Percentiles rank a stretch among this genome's conserved stretches.
These are phyloP conservation scores for Pseudogymnoascus sp. DNA, from an alignment of 2,329 filamentous ascomycete species.

Conservation along the genomic window DNA sequence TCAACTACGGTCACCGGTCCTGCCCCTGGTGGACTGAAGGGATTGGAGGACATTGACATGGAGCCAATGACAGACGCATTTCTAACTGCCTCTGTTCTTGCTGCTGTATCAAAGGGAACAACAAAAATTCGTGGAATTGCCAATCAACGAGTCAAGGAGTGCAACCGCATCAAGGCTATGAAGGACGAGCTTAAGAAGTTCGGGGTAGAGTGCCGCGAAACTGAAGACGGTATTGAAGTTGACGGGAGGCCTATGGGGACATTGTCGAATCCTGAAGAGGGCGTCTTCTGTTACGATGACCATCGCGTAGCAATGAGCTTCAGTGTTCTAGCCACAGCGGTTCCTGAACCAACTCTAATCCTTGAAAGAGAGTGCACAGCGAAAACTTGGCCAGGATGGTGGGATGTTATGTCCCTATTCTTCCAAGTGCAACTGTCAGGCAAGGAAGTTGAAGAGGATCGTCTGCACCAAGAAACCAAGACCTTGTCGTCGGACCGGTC, in stretches of 20 bases:
- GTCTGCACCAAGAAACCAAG: slow-evolving; percentile 29
- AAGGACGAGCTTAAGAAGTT: slow-evolving; percentile 91
- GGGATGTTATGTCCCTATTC: slow-evolving; percentile 74
- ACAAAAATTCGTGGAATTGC: slow-evolving; percentile 91
- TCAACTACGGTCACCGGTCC: slow-evolving; percentile 94
- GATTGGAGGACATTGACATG: slow-evolving; percentile 84
- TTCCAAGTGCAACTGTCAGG: slow-evolving; percentile 75
- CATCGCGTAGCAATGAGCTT: slow-evolving; percentile 99
- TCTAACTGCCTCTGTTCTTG: slow-evolving; percentile 86
- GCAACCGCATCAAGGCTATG: slow-evolving; percentile 94
- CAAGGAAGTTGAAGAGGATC: slow-evolving; percentile 40
- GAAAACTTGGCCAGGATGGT: slow-evolving; percentile 99
- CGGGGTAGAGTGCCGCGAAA: slow-evolving; percentile 74
- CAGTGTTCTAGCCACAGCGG: slow-evolving; percentile 71
- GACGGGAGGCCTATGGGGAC: slow-evolving; percentile 42
- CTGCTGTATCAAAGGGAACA: slow-evolving; percentile 74
- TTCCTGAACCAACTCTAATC: slow-evolving; percentile 65
- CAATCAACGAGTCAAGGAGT: slow-evolving; percentile 97
- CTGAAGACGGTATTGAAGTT: slow-evolving; percentile 87
- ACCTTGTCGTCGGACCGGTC: slow-evolving; percentile 46
- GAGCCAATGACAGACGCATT: slow-evolving; percentile 99
- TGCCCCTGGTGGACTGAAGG: slow-evolving; percentile 60
- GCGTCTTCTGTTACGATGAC: slow-evolving; percentile 91
- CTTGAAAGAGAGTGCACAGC: slow-evolving; percentile 87
- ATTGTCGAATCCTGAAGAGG: slow-evolving; percentile 49